A percentile compares a stretch with the other conserved stretches of the same genome.
These are phyloP conservation scores for Blastobotrys terrestris DNA, from an alignment of 805 yeast genomes.

Conservation along the genomic window DNA sequence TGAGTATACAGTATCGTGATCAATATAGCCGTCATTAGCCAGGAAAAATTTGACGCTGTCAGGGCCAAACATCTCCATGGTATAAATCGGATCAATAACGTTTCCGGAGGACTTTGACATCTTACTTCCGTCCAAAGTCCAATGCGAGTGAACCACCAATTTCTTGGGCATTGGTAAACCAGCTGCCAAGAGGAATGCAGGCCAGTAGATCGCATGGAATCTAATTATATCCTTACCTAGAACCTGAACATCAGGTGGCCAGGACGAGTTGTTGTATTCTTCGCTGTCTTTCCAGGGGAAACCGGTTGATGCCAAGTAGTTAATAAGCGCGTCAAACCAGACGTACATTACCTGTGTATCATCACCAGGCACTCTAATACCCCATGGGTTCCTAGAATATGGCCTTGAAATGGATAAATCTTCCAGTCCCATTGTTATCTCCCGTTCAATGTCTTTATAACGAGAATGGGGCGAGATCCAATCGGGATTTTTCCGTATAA, in stretches of 20 bases:
- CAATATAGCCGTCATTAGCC: constrained; percentile 67
- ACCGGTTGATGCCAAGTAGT: constrained; percentile 71
- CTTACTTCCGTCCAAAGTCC: constrained; percentile 83
- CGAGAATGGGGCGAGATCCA: constrained; percentile 65
- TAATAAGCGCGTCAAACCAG: constrained; percentile 93
- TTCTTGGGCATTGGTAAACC: constrained; percentile 61
- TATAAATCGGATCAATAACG: constrained; percentile 83
- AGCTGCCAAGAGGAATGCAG: constrained; percentile 82
- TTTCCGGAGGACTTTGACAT: constrained; percentile 94
- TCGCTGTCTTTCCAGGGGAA: constrained; percentile 39
- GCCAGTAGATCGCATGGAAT: constrained; percentile 94
- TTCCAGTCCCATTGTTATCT: constrained; percentile 42
- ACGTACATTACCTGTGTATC: constrained; percentile 77
- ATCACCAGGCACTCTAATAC: constrained; percentile 81
- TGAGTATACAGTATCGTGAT: constrained; percentile 76
- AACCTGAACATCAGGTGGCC: constrained; percentile 70
- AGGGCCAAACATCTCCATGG: constrained; percentile 57
- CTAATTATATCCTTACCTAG: constrained; percentile 88
- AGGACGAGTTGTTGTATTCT: constrained; percentile 26
- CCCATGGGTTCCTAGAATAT: constrained; percentile 72
- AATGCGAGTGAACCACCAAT: constrained; percentile 87
- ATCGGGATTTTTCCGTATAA: constrained; percentile 42
- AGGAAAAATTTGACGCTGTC: constrained; percentile 61
- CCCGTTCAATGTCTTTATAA: constrained; percentile 49
- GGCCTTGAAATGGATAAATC: constrained; percentile 92